A percentile compares a stretch with the other conserved stretches of the same genome.
Evolutionary conservation across 257 asterid genomes (phyloP).

Genomic region (Plectranthus barbatus): DNA sequence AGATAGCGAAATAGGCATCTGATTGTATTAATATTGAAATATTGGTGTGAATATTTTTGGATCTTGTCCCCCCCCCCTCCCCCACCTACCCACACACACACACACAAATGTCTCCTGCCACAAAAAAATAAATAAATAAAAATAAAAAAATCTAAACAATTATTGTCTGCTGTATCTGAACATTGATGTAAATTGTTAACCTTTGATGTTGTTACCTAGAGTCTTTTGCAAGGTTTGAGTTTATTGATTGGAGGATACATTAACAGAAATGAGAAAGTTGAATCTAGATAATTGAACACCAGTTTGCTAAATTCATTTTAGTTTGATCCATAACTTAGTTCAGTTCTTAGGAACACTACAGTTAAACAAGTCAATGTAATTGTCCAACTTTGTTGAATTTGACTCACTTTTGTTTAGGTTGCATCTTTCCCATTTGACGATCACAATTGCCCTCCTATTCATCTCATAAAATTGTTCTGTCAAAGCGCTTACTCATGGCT

Average conservation of each 20-base stretch:
- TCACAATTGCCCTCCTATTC: conserved; percentile 95
- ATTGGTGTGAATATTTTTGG: background rate
- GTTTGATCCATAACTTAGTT: background rate
- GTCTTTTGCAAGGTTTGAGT: background rate
- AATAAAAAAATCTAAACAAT: no score
- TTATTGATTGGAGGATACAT: background rate
- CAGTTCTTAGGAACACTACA: background rate
- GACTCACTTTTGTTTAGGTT: conserved; percentile 50
- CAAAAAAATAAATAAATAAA: no score
- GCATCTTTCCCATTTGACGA: conserved; percentile 97
- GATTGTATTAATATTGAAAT: background rate
- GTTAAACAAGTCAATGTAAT: background rate
- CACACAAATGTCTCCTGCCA: no score
- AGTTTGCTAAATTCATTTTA: background rate
- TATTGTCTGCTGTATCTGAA: background rate
- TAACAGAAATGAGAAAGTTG: background rate
- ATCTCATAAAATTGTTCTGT: conserved; percentile 78
- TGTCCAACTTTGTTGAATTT: conserved; percentile 3
- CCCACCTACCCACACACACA: no score
- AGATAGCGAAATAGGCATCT: background rate
- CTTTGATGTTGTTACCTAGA: background rate
- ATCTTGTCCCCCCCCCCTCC: no score
- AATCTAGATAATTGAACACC: background rate
- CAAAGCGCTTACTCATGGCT: conserved; percentile 97
- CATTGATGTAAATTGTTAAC: background rate